A percentile compares a stretch with the other conserved stretches of the same genome.
Conservation (phyloP, 805 yeast genomes). For the Dipodascopsis uninucleata region DNA sequence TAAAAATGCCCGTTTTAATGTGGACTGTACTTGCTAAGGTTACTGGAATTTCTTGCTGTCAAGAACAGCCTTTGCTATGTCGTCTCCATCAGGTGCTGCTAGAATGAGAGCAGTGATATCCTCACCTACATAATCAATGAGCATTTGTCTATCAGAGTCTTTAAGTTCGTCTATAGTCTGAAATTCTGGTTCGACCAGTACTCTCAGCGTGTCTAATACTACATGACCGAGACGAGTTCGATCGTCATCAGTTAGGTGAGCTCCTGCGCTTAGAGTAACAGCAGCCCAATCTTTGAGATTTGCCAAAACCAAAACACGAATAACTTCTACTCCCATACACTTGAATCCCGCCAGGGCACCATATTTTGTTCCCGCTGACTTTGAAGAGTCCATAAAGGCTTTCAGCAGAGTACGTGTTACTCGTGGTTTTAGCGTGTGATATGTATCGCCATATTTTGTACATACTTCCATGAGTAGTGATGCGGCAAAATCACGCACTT, state of each 20-base stretch:
- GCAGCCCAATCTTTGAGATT: slow-evolving; percentile 73
- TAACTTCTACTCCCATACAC: slow-evolving; percentile 82
- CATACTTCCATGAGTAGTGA: slow-evolving; percentile 76
- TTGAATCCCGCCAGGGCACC: slow-evolving; percentile 86
- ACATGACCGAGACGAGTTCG: slow-evolving; percentile 47
- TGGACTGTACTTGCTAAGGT: too few species aligned
- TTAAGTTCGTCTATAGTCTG: slow-evolving; percentile 32
- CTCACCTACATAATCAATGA: slow-evolving; percentile 17
- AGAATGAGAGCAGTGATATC: slow-evolving; percentile 14
- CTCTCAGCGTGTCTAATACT: slow-evolving; percentile 53
- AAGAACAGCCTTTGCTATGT: slow-evolving; percentile 30
- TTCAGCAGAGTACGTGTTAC: slow-evolving; percentile 88
- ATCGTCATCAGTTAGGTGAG: slow-evolving; percentile 44
- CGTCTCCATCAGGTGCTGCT: slow-evolving; percentile 30
- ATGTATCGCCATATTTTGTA: slow-evolving; percentile 73
- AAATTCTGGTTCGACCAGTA: slow-evolving; percentile 35
- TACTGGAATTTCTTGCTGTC: slow-evolving; percentile 13
- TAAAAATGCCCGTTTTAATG: too few species aligned
- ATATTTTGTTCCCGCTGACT: slow-evolving; percentile 84
- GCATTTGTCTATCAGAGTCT: slow-evolving; percentile 24
- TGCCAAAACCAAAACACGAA: slow-evolving; percentile 77
- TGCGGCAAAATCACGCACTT: slow-evolving; percentile 85
- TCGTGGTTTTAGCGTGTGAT: slow-evolving; percentile 85
- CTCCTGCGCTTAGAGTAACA: slow-evolving; percentile 30
- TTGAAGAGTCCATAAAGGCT: slow-evolving; percentile 80